phyloP scores from a whole-genome alignment of 805 yeast genomes.

The Starmerella sp. region DNA sequence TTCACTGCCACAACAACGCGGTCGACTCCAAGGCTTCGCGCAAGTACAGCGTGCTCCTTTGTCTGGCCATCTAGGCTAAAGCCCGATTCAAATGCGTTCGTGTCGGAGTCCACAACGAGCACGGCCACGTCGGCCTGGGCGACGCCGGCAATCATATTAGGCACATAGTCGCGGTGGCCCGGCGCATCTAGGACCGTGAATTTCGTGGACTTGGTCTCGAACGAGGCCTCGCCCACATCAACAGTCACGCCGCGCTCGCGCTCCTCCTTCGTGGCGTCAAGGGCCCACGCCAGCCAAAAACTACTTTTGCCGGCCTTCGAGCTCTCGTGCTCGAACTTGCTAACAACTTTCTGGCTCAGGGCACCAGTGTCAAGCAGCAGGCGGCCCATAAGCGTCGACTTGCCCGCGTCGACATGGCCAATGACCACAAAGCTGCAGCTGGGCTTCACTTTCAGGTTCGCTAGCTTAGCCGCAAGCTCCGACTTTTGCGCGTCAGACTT shows the following conservation, averaged over 20 bases:
- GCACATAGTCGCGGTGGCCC: conserved; percentile 73
- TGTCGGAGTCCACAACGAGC: conserved; percentile 54
- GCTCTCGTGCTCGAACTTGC: conserved; percentile 53
- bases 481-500: conserved; percentile 3
- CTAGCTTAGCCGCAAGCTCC: conserved; percentile 34
- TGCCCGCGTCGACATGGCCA: conserved; percentile 82
- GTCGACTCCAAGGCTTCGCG: conserved; percentile 55
- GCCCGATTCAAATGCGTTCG: conserved; percentile 62
- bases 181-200: conserved; percentile 77
- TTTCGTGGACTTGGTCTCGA: conserved; percentile 43
- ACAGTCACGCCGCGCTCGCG: conserved; percentile 67
- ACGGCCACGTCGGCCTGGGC: conserved; percentile 68
- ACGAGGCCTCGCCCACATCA: conserved; percentile 58
- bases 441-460: conserved; percentile 24
- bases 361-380: conserved; percentile 55
- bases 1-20: conserved; percentile 52
- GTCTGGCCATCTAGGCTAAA: conserved; percentile 62
- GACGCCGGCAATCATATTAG: conserved; percentile 77
- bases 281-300: conserved; percentile 74
- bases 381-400: conserved; percentile 69
- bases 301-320: conserved; percentile 62
- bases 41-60: conserved; percentile 63
- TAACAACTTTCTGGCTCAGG: conserved; percentile 52
- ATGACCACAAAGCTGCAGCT: conserved; percentile 50
- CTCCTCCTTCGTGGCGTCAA: conserved; percentile 74